Evolutionary conservation across 2,329 filamentous ascomycete species (phyloP), one percentile per base, ranked within the genome.

Genomic region (Leptographium flavum): DNA sequence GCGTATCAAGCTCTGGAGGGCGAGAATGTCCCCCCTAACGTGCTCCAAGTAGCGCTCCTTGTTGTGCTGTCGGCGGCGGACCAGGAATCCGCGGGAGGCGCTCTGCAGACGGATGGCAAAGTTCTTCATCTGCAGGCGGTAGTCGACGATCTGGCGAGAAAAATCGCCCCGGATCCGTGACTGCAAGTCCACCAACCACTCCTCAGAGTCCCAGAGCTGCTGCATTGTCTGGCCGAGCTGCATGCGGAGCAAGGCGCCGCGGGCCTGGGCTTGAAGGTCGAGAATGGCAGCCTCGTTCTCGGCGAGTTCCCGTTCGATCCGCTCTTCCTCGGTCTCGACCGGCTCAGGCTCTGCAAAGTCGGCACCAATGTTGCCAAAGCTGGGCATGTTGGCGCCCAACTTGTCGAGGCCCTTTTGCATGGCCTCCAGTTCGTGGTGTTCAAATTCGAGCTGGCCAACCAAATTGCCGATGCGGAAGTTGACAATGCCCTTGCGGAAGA

Each of bases 341-440:
- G 82, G 82, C 55, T 87, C 81, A 0, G 83, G 83, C 6, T 90
- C 82, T 32, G 87, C 87, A 68, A 98, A 95, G 57, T 92, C 90
- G 51, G 87, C 90, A 42, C 88, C 83, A 84, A 98, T 96, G 48
- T 88, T 93, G 45, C 87, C 87, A 66, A 98, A 98, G 66, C 87
- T 94, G 33, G 92, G 92, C 87, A 98, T 95, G 57, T 77, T 93
- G 52, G 90, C 76, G 45, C 93, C 93, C 51, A 94, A 81, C 63
- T 92, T 94, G 67, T 98, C 92, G 39, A 98, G 76, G 39, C 92
- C 92, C 58, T 94, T 95, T 58, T 98, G 92, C 65, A 88, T 94
- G 50, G 87, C 87, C 63, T 98, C 92, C 25, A 98, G 73, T 59
- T 98, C 93, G 66, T 96, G 90, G 57, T 96, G 87, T 57, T 95